Percentiles rank a stretch among this genome's conserved stretches.
Evolutionary conservation across 495 filamentous ascomycete species (phyloP).

Genomic region (Penicillium flavigenum): DNA sequence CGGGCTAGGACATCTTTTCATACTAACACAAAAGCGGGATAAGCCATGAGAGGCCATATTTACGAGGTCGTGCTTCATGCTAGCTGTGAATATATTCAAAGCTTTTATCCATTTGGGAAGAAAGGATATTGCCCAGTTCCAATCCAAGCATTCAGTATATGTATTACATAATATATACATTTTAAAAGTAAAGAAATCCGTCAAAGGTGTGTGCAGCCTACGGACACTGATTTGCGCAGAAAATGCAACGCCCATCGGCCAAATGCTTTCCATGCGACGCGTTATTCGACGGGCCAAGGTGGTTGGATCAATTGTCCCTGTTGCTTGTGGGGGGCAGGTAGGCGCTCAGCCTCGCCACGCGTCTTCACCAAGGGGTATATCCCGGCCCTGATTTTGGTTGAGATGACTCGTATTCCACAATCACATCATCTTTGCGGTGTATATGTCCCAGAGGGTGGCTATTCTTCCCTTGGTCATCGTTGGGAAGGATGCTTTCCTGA

Average conservation of each 20-base stretch:
- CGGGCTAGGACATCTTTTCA: no score
- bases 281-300: not conserved
- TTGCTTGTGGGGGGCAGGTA: not conserved
- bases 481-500: conserved; percentile 33
- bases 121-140: not conserved
- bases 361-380: not conserved
- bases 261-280: not conserved
- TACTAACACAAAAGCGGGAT: no score
- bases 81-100: not conserved
- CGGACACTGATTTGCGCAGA: not conserved
- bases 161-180: not conserved
- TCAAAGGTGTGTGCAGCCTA: not conserved
- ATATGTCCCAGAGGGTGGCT: conserved; percentile 20
- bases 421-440: conserved; percentile 33
- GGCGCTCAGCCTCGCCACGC: not conserved
- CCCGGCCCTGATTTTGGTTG: not conserved
- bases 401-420: conserved; percentile 28
- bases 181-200: not conserved
- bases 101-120: not conserved
- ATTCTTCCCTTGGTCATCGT: conserved; percentile 5
- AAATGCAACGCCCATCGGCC: not conserved
- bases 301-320: not conserved
- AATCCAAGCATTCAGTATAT: not conserved
- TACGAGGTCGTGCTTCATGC: not conserved
- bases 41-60: not conserved